Evolutionary conservation across 2,329 filamentous ascomycete genomes (phyloP).

Genomic region (Ascochyta lentis): DNA sequence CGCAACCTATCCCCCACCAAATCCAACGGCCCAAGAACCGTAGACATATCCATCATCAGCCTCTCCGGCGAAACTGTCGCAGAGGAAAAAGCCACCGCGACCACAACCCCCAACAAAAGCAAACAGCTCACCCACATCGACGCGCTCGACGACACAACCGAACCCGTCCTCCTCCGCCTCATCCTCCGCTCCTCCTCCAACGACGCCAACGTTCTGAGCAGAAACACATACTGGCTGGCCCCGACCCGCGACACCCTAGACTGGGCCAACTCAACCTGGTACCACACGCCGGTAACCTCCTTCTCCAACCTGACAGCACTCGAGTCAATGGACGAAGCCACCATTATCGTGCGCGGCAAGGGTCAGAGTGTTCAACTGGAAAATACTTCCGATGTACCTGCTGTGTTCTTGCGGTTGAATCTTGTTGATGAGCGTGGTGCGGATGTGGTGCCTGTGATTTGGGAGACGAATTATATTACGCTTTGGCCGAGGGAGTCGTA

Average conservation of each 20-base stretch:
- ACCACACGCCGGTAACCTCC: constrained; percentile 61
- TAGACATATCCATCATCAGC: constrained; percentile 60
- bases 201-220: constrained; percentile 51
- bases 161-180: constrained; percentile 61
- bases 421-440: constrained; percentile 54
- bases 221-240: constrained; percentile 68
- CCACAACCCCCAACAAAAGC: constrained; percentile 55
- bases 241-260: constrained; percentile 57
- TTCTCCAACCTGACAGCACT: constrained; percentile 60
- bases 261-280: constrained; percentile 66
- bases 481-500: constrained; percentile 61
- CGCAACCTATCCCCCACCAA: constrained; percentile 51
- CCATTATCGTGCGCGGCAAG: constrained; percentile 10
- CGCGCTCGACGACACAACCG: constrained; percentile 43
- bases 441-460: constrained; percentile 61
- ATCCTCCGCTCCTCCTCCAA: constrained; percentile 44
- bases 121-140: constrained; percentile 16
- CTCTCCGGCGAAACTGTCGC: constrained; percentile 51
- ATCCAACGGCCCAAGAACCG: constrained; percentile 46
- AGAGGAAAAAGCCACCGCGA: background rate
- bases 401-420: constrained; percentile 64
- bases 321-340: constrained; percentile 26
- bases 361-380: constrained; percentile 53
- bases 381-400: constrained; percentile 61
- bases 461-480: constrained; percentile 70